These are phyloP conservation scores for Capsaspora owczarzaki DNA, from an alignment of 78 protist genomes.

Conservation along the genomic window DNA sequence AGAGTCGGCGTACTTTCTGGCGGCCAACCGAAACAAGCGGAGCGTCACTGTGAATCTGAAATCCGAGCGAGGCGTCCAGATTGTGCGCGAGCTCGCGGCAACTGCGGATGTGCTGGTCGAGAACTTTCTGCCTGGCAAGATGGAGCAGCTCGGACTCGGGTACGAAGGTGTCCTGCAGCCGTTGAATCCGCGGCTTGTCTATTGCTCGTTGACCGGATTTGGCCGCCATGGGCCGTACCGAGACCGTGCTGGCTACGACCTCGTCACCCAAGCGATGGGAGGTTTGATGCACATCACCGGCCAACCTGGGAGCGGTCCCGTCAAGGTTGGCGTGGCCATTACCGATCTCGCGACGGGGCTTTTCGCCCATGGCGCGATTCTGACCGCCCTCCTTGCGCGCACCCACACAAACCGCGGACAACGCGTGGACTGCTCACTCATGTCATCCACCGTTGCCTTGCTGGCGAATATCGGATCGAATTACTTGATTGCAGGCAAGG, in stretches of 20 bases:
- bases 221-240: slow-evolving; percentile 35
- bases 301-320: slow-evolving; percentile 20
- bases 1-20: background rate
- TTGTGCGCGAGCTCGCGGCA: background rate
- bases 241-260: slow-evolving; percentile 45
- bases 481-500: too few species aligned
- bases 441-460: background rate
- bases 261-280: slow-evolving; percentile 35
- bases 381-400: slow-evolving; percentile 38
- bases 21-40: slow-evolving; percentile 36
- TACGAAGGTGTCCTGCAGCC: background rate
- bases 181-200: slow-evolving; percentile 26
- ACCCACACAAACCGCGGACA: background rate
- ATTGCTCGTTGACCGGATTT: slow-evolving; percentile 45
- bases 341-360: slow-evolving; percentile 54
- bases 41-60: background rate
- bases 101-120: slow-evolving; percentile 40
- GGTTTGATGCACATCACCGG: slow-evolving; percentile 60
- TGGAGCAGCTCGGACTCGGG: slow-evolving; percentile 29
- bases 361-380: slow-evolving; percentile 39
- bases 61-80: background rate
- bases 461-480: background rate
- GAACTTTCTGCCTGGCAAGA: slow-evolving; percentile 40
- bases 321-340: slow-evolving; percentile 47
- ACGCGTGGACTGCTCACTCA: background rate